Base-by-base conservation (phyloP, 139 green algal species). In the Edaphochlamys debaryana region DNA sequence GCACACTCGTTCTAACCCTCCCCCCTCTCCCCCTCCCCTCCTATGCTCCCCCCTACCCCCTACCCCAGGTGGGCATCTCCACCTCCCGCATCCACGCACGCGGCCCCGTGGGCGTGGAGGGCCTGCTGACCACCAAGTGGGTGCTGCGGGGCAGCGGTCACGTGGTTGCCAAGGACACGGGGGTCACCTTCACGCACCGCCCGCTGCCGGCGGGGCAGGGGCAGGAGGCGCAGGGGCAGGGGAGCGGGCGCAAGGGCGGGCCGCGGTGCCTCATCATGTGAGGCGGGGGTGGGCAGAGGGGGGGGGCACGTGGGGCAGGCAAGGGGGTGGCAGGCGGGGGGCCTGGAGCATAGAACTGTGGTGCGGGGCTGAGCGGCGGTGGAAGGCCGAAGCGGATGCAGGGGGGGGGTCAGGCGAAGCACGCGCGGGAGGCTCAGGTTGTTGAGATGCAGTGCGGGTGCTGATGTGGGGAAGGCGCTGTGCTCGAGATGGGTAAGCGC, bases 21-120 rank as follows among this genome's bases (percentile, higher is more conserved):
- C n/a, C n/a, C n/a, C n/a, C n/a, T n/a, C n/a, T n/a, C n/a, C n/a
- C n/a, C n/a, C n/a, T n/a, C n/a, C n/a, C n/a, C n/a, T n/a, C n/a
- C n/a, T n/a, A n/a, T n/a, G n/a, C n/a, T n/a, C n/a, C n/a, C n/a
- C n/a, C n/a, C n/a, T n/a, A n/a, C n/a, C n/a, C n/a, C n/a, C n/a
- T n/a, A n/a, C 70, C 60, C 0, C 69, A 98, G 93, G 95, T 99
- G 68, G 98, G 98, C 83, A 99, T 99, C 91, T 96, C 90, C 87
- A 99, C 98, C 17, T 94, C 91, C 69, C 90, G 98, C 63, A 99
- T 99, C 87, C 98, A 99, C 86, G 98, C 98, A 1, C 92, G 98
- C 25, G 98, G 98, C 29, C 98, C 98, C 3, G 98, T 99, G 27
- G 98, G 98, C 13, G 98, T 99, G 60, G 97, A 99, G 89, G 98